Evolutionary conservation across 2,329 filamentous ascomycete species (phyloP).

Genomic region (Sclerotinia sclerotiorum): DNA sequence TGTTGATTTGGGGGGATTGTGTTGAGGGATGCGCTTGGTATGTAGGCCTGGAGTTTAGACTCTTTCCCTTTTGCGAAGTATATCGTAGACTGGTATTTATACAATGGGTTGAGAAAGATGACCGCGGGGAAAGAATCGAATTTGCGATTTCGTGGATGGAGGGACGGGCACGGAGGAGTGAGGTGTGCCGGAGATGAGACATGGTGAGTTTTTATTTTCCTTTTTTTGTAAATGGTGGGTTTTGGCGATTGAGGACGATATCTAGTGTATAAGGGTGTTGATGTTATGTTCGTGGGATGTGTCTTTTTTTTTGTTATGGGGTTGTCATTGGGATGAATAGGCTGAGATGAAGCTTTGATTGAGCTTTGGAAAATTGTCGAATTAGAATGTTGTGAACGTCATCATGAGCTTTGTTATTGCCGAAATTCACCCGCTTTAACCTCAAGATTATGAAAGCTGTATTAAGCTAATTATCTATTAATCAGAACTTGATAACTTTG

Average conservation of each 20-base stretch:
- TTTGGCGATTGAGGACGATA: background rate
- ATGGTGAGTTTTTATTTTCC: background rate
- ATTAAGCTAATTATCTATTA: too few species aligned
- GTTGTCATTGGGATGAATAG: background rate
- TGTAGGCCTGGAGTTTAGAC: background rate
- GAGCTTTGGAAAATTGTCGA: constrained; percentile 11
- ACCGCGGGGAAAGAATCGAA: constrained; percentile 30
- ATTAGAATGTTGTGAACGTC: constrained; percentile 6
- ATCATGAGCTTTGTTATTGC: background rate
- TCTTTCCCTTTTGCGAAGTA: background rate
- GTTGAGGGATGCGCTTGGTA: too few species aligned
- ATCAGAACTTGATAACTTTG: too few species aligned
- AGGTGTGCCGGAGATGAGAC: constrained; percentile 20
- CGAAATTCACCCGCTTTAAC: background rate
- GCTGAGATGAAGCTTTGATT: background rate
- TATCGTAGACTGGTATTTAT: background rate
- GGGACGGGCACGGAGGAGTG: constrained; percentile 29
- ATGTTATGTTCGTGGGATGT: background rate
- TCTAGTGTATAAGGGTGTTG: background rate
- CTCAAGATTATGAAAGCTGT: too few species aligned
- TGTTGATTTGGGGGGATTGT: background rate
- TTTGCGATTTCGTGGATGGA: constrained; percentile 34
- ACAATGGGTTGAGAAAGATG: background rate
- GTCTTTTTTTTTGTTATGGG: background rate
- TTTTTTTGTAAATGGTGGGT: too few species aligned